Evolutionary conservation across 441 rosid species (phyloP), one percentile per base, ranked within the genome.

Genomic region (Arabidopsis hybrid): DNA sequence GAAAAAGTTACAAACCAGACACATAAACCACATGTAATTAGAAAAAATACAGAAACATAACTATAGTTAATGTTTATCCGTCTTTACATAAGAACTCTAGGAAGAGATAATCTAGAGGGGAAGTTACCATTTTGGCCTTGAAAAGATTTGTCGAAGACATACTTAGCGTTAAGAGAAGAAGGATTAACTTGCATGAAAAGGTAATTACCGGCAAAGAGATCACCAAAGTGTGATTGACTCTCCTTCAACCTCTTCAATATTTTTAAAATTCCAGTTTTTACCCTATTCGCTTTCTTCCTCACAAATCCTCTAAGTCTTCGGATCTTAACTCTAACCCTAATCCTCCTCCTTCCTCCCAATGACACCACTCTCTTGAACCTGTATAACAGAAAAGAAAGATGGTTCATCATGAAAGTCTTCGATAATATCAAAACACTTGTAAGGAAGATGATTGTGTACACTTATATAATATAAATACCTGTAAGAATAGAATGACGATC

Each of bases 131-230:
- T 51, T 40, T 59, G 67, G 36, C 59, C 65, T 39, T 72, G 53
- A 35, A 47, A 78, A 53, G 88, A 66, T 79, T 68, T 81, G 57
- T 81, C 72, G 18, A 81, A 45, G 61, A 52, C 26, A 35, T 39
- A 71, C 79, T 81, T 77, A 52, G 14, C 51, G 73, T 71, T 88
- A 42, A 86, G 53, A 29, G 91, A 74, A 64, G 88, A 66, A 32
- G 97, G 99, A 75, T 84, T 92, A 55, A 95, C 85, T 80, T 89
- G 99, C 81, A 95, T 38, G 83, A 95, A 90, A 42, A 95, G 79
- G 79, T 92, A 95, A 50, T 92, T 95, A 42, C 96, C 98, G 61
- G 94, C 88, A 75, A 95, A 92, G 26, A 95, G 84, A 80, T 95
- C 98, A 34, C 91, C 92, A 72, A 91, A 83, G 76, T 91, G 91